Conservation (phyloP, 768 basidiomycete genomes). For the Boletus vinaceobasis region DNA sequence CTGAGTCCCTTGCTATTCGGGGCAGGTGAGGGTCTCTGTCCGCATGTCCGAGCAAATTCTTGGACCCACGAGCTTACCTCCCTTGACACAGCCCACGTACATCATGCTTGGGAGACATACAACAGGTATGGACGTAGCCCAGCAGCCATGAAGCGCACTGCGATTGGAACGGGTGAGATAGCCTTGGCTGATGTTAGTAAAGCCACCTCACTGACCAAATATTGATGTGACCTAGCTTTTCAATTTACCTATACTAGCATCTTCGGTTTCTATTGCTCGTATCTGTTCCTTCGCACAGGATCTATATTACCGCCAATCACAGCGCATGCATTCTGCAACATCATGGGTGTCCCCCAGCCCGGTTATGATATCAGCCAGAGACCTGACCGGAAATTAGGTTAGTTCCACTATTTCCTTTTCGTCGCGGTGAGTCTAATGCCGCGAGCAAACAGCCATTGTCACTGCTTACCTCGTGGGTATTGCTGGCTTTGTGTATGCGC, state of each 20-base stretch:
- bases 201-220: conserved; percentile 13
- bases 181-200: neutral
- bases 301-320: conserved; percentile 75
- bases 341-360: conserved; percentile 86
- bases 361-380: conserved; percentile 50
- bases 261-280: conserved; percentile 87
- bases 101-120: conserved; percentile 89
- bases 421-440: conserved; percentile 8
- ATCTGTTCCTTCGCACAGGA: conserved; percentile 81
- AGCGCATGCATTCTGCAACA: conserved; percentile 90
- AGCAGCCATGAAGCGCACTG: conserved; percentile 62
- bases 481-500: conserved; percentile 49
- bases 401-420: conserved; percentile 26
- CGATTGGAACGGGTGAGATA: conserved; percentile 50
- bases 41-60: neutral
- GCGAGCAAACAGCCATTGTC: conserved; percentile 45
- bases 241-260: conserved; percentile 89
- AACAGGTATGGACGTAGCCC: conserved; percentile 66
- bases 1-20: conserved; percentile 86
- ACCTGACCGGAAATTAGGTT: conserved; percentile 51
- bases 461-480: conserved; percentile 59
- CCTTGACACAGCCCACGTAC: conserved; percentile 68
- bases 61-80: conserved; percentile 7
- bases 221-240: conserved; percentile 51
- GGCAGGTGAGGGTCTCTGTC: conserved; percentile 51